Evolutionary conservation across 139 green algal genomes (phyloP).

Genomic region (Gonium pectorale): DNA sequence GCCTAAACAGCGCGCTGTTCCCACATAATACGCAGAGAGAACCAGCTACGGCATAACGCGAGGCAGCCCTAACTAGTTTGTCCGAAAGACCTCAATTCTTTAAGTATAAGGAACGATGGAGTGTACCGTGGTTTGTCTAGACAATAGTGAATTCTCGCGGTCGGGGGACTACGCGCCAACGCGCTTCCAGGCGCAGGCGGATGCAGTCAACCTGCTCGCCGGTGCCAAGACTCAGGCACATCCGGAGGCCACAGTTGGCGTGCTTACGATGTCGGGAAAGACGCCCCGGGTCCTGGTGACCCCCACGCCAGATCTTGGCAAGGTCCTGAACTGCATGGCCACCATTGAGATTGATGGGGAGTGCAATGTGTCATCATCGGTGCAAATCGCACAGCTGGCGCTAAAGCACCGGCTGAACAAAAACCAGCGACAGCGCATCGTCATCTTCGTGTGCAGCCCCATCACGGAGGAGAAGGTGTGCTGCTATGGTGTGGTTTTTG

Average conservation of each 20-base stretch:
- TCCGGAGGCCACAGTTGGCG: slow-evolving; percentile 97
- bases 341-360: slow-evolving; percentile 89
- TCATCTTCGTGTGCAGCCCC: slow-evolving; percentile 96
- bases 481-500: too few species aligned
- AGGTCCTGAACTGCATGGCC: slow-evolving; percentile 93
- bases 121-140: slow-evolving; percentile 92
- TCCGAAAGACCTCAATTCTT: too few species aligned
- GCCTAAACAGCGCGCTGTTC: too few species aligned
- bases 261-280: slow-evolving; percentile 97
- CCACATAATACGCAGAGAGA: too few species aligned
- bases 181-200: slow-evolving; percentile 93
- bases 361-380: slow-evolving; percentile 82
- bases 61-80: too few species aligned
- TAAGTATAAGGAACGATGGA: slow-evolving; percentile 81
- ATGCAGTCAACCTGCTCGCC: slow-evolving; percentile 97
- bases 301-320: slow-evolving; percentile 96
- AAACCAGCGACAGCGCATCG: slow-evolving; percentile 97
- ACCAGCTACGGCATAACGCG: too few species aligned
- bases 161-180: slow-evolving; percentile 96
- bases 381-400: slow-evolving; percentile 98
- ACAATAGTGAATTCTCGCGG: slow-evolving; percentile 97
- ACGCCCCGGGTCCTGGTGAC: slow-evolving; percentile 94
- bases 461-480: slow-evolving; percentile 87
- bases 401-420: slow-evolving; percentile 99
- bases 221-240: slow-evolving; percentile 97